Evolutionary conservation across 1,284 basidiomycete genomes (phyloP).

Genomic region (Boletus sp.): DNA sequence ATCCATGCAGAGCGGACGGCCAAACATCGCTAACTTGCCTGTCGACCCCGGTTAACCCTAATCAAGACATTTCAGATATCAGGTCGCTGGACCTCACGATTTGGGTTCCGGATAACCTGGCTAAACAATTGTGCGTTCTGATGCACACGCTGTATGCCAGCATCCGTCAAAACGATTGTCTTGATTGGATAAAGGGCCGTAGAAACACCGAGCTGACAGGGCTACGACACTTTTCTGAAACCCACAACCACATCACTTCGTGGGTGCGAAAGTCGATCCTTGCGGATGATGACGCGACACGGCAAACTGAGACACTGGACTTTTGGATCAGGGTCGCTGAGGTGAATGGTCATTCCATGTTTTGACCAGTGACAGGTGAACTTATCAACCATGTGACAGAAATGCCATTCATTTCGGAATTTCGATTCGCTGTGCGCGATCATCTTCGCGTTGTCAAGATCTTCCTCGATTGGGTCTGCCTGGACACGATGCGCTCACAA

Average conservation of each 20-base stretch:
- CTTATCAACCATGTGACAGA: conserved; percentile 37
- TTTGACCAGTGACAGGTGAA: conserved; percentile 19
- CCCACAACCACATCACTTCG: conserved; percentile 55
- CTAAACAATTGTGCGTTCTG: conserved; percentile 59
- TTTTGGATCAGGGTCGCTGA: conserved; percentile 76
- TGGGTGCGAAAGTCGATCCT: conserved; percentile 68
- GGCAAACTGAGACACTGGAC: conserved; percentile 58
- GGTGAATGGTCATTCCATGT: conserved; percentile 36
- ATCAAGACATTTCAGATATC: conserved; percentile 1
- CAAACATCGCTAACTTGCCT: conserved; percentile 37
- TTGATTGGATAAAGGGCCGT: conserved; percentile 47
- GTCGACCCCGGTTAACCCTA: conserved; percentile 38
- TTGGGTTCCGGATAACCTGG: conserved; percentile 52
- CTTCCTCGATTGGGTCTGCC: conserved; percentile 56
- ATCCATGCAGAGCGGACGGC: conserved; percentile 41
- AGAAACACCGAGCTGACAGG: conserved; percentile 39
- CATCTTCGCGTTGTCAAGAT: conserved; percentile 52
- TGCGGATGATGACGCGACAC: conserved; percentile 44
- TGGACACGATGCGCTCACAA: conserved; percentile 60
- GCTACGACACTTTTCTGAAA: conserved; percentile 53
- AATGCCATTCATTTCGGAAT: conserved; percentile 62
- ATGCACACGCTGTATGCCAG: conserved; percentile 57
- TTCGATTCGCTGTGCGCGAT: conserved; percentile 66
- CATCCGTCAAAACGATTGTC: conserved; percentile 58
- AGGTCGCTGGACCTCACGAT: conserved; percentile 44